Evolutionary conservation across 805 yeast genomes (phyloP), one percentile per base, ranked within the genome.

Genomic region (Yamadazyma olivae): DNA sequence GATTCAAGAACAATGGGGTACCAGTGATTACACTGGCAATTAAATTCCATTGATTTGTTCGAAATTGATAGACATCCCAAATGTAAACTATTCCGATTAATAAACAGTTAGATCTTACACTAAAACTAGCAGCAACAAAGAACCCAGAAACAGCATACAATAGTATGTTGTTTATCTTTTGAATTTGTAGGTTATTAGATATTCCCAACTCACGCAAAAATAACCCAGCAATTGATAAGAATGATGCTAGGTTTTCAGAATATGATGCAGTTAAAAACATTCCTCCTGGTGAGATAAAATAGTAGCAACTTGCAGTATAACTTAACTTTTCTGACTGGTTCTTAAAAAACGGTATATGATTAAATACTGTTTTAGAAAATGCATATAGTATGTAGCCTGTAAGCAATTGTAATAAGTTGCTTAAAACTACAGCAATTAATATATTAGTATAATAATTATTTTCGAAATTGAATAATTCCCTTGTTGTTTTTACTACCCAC

Each of bases 21-120:
- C 98, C 98, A 2, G 84, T 68, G 0, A 74, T 15, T 3, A 39
- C 20, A 22, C 34, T 29, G 12, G 15, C 28, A 13, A 28, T 31
- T 6, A 1, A 81, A 47, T 5, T 77, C 61, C 14, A 51, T 43
- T 1, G 49, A 14, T 2, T 10, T 20, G 9, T 20, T 20, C 9
- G 24, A 29, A 59, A 50, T 27, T 49, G 50, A 17, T 49, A 46
- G 12, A 81, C 48, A 56, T 88, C 96, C 44, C 64, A 69, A 6
- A 85, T 41, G 52, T 73, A 89, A 4, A 81, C 49, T 2, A 78
- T 47, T 0, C 97, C 98, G 50, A 87, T 62, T 0, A 91, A 56
- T 4, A 89, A 50, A 14, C 90, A 77, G 56, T 91, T 91, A 5
- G 95, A 79, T 39, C 98, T 69, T 24, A 87, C 70, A 10, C 80